A percentile compares a stretch with the other conserved stretches of the same genome.
These are phyloP conservation scores for Domatiomyces catenatus DNA, from an alignment of 2,329 filamentous ascomycete genomes.

Conservation along the genomic window DNA sequence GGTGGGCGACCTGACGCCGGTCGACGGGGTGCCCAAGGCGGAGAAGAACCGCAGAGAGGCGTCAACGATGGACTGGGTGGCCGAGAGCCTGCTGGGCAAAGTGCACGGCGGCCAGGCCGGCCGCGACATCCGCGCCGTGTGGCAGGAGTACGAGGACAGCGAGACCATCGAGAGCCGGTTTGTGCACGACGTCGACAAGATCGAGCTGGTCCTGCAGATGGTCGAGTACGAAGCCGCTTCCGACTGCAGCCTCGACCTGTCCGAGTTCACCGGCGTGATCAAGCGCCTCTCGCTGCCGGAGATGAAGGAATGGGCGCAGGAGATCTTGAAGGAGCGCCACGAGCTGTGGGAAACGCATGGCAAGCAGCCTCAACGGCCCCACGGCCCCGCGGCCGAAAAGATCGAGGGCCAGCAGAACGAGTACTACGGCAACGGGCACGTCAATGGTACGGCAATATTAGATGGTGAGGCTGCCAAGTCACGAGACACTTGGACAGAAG, in stretches of 20 bases:
- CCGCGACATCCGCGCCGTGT: constrained; percentile 58
- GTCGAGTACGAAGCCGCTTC: constrained; percentile 76
- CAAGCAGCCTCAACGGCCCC: constrained; percentile 14
- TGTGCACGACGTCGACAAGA: constrained; percentile 94
- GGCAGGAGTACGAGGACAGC: constrained; percentile 90
- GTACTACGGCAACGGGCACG: constrained; percentile 15
- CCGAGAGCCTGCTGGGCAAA: constrained; percentile 52
- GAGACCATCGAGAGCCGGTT: constrained; percentile 71
- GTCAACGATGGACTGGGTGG: constrained; percentile 84
- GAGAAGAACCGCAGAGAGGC: constrained; percentile 84
- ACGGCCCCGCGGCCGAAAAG: constrained; percentile 3
- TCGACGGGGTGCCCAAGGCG: constrained; percentile 66
- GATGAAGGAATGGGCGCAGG: constrained; percentile 62
- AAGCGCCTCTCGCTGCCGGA: constrained; percentile 58
- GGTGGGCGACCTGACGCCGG: constrained; percentile 91
- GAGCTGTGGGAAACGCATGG: constrained; percentile 49
- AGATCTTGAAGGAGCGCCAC: constrained; percentile 61
- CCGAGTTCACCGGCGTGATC: constrained; percentile 74
- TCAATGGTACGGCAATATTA: not conserved
- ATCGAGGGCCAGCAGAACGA: constrained; percentile 16
- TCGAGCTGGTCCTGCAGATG: constrained; percentile 90
- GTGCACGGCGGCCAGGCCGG: constrained; percentile 59
- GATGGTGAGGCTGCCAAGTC: not conserved
- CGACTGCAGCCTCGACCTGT: constrained; percentile 53
- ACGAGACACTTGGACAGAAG: not conserved